phyloP scores from a whole-genome alignment of 2,329 filamentous ascomycete genomes.

The Trichoderma sp. region DNA sequence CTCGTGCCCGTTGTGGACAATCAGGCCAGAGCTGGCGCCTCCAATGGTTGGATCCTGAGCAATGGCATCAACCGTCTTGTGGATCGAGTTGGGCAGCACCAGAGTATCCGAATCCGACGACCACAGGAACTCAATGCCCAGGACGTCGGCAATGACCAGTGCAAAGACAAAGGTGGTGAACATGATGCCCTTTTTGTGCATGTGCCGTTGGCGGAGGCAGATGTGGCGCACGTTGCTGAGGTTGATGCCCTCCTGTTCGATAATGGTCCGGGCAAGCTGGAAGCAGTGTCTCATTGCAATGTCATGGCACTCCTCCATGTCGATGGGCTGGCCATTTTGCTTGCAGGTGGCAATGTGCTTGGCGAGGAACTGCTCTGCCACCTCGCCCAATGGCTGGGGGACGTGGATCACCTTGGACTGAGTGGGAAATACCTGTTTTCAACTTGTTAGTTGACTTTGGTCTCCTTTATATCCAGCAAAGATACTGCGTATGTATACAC shows the following conservation, averaged over 20 bases:
- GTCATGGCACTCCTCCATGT: constrained; percentile 28
- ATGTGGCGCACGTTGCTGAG: constrained; percentile 29
- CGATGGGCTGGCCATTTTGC: constrained; percentile 23
- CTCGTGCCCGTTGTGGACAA: constrained; percentile 32
- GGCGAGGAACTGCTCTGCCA: constrained; percentile 28
- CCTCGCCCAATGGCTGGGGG: constrained; percentile 30
- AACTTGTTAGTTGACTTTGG: neutral
- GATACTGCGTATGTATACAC: neutral
- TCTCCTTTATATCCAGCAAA: neutral
- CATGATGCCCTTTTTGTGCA: constrained; percentile 35
- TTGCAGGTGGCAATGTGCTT: constrained; percentile 27
- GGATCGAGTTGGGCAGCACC: constrained; percentile 29
- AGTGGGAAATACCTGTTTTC: constrained; percentile 29
- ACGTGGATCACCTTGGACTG: constrained; percentile 29
- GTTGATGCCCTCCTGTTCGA: constrained; percentile 28
- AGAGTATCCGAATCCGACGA: constrained; percentile 33
- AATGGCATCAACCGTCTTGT: constrained; percentile 30
- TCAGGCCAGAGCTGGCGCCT: constrained; percentile 32
- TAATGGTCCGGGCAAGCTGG: constrained; percentile 28
- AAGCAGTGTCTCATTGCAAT: constrained; percentile 31
- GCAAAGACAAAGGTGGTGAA: constrained; percentile 33
- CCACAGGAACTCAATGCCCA: constrained; percentile 34
- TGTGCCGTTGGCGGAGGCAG: constrained; percentile 32
- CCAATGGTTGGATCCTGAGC: constrained; percentile 29
- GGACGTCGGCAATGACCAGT: constrained; percentile 31